Conservation (phyloP, 2,329 filamentous ascomycete species). For the Phaeomoniella chlamydospora region DNA sequence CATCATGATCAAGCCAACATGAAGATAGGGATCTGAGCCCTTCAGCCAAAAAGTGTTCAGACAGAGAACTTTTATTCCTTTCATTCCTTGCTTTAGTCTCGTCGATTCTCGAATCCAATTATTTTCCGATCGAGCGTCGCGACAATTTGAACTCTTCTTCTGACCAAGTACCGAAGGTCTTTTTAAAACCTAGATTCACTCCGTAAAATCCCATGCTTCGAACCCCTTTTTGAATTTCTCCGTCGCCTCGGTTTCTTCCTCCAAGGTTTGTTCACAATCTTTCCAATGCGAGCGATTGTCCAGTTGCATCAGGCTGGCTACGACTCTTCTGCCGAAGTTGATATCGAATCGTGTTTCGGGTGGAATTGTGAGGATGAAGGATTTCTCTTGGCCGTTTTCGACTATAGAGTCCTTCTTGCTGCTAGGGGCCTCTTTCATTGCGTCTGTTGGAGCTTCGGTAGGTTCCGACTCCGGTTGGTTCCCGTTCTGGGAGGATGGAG, state of each 20-base stretch:
- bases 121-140: no score
- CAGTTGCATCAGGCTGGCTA: slow-evolving; percentile 74
- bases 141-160: no score
- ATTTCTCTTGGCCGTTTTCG: slow-evolving; percentile 53
- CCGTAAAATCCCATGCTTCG: slow-evolving; percentile 72
- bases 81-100: no score
- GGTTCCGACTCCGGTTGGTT: background rate
- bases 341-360: slow-evolving; percentile 67
- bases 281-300: slow-evolving; percentile 73
- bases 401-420: slow-evolving; percentile 3
- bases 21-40: no score
- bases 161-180: no score
- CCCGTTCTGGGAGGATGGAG: slow-evolving; percentile 22
- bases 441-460: background rate
- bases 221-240: slow-evolving; percentile 69
- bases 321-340: slow-evolving; percentile 74
- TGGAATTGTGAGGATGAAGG: slow-evolving; percentile 60
- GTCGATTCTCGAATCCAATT: no score
- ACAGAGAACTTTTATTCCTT: no score
- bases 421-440: slow-evolving; percentile 4
- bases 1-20: no score
- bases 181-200: no score
- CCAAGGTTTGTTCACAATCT: slow-evolving; percentile 65
- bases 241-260: slow-evolving; percentile 43
- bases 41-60: no score